Evolutionary conservation across 805 yeast species (phyloP), one percentile per base, ranked within the genome.

Genomic region (Metschnikowia reukaufii): DNA sequence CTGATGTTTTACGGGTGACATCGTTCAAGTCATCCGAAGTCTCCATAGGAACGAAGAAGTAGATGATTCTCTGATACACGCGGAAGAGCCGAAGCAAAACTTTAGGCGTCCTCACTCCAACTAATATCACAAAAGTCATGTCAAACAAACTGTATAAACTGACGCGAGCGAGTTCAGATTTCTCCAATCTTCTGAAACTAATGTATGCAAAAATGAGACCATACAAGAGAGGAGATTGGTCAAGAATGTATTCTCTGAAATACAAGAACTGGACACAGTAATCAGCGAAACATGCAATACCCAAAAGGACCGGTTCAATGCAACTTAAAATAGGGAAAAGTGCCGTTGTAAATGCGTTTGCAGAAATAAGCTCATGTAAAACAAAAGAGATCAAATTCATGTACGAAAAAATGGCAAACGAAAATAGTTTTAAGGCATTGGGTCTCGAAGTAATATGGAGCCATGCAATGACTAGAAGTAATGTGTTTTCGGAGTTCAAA

Each of bases 401-500:
- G 41, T 54, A 50, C 2, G 72, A 60, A 47, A 66, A 68, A 9
- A 64, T 50, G 10, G 52, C 50, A 34, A 61, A 61, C 6, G 71
- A 59, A 4, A 62, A 27, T 13, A 65, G 49, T 48, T 67, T 67
- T 39, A 62, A 23, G 18, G 46, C 6, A 30, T 54, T 52, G 7
- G 42, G 47, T 2, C 49, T 39, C 3, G 70, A 59, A 9, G 52
- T 37, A 7, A 55, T 47, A 7, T 55, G 59, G 17, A 66, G 50
- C 9, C 62, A 15, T 0, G 67, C 52, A 34, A 56, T 51, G 0
- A 54, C 58, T 25, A 67, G 52, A 10, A 67, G 51, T 29, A 57
- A 60, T 19, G 66, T 59, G 44, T 61, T 65, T 33, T 68, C 72
- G 6, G 70, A 61, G 31, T 58, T 53, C 32, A 66, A 45, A 16